A percentile compares a stretch with the other conserved stretches of the same genome.
phyloP scores from a whole-genome alignment of 2,329 filamentous ascomycete species.

The Hypoxylon sp. region DNA sequence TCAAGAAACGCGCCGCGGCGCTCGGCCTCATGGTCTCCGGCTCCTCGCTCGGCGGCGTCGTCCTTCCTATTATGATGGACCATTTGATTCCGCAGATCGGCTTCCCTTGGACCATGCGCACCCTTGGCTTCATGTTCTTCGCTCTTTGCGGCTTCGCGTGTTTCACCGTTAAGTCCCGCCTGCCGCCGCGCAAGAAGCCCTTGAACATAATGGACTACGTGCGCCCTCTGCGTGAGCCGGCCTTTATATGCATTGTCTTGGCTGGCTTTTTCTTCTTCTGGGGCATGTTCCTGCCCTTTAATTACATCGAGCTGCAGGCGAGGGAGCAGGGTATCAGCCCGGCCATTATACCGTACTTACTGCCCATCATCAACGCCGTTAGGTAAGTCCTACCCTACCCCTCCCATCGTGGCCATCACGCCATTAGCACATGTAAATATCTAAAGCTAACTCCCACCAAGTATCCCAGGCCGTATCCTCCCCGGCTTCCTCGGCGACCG shows the following conservation, averaged over 20 bases:
- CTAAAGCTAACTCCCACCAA: constrained; percentile 41
- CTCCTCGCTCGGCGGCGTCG: constrained; percentile 65
- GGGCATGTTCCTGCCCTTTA: constrained; percentile 70
- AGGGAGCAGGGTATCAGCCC: constrained; percentile 60
- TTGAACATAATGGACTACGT: constrained; percentile 65
- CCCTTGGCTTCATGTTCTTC: constrained; percentile 58
- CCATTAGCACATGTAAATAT: neutral
- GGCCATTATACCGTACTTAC: constrained; percentile 62
- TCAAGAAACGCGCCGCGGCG: constrained; percentile 62
- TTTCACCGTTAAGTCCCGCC: constrained; percentile 56
- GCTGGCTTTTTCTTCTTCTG: constrained; percentile 70
- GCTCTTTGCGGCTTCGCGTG: constrained; percentile 52
- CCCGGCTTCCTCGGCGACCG: constrained; percentile 64
- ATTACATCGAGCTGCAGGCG: constrained; percentile 67
- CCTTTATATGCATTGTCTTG: constrained; percentile 60
- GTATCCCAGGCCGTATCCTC: constrained; percentile 67
- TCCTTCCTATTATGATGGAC: constrained; percentile 72
- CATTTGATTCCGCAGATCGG: constrained; percentile 64
- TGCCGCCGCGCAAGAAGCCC: constrained; percentile 57
- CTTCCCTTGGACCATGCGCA: constrained; percentile 60
- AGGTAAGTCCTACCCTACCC: constrained; percentile 55
- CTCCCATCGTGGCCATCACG: neutral
- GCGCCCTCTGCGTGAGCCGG: constrained; percentile 62
- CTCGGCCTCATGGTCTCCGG: constrained; percentile 65
- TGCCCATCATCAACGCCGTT: constrained; percentile 71